These are phyloP conservation scores for Eudorina sp. DNA, from an alignment of 139 green algal genomes.

Conservation along the genomic window DNA sequence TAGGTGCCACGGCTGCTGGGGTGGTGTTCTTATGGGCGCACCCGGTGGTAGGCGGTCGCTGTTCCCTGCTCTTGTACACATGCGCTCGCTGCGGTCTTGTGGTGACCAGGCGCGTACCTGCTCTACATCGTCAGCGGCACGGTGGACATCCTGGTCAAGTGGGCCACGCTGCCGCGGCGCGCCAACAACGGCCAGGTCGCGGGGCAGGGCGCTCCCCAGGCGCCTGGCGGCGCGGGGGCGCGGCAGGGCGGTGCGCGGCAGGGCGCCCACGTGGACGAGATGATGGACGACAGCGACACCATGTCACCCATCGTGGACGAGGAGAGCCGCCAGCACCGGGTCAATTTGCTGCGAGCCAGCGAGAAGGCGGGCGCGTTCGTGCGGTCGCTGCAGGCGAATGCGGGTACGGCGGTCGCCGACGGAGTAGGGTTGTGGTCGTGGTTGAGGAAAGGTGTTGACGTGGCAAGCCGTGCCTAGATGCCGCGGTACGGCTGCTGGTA, in stretches of 20 bases:
- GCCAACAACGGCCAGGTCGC: background rate
- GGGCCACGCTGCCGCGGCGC: constrained; percentile 24
- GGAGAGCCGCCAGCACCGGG: constrained; percentile 53
- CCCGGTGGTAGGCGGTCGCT: no score
- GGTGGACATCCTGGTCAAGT: constrained; percentile 63
- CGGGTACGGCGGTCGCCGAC: constrained; percentile 21
- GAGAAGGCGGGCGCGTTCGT: constrained; percentile 60
- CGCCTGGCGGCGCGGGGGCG: background rate
- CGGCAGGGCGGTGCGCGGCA: background rate
- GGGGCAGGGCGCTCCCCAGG: background rate
- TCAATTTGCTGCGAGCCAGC: constrained; percentile 53
- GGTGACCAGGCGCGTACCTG: constrained; percentile 52
- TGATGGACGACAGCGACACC: constrained; percentile 46
- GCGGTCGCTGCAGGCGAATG: constrained; percentile 41
- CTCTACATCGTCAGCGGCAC: constrained; percentile 66
- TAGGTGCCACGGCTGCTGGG: no score
- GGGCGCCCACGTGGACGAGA: constrained; percentile 31
- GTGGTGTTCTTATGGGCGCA: no score
- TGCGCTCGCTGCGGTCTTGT: no score
- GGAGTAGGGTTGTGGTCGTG: no score
- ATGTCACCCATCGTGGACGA: constrained; percentile 60
- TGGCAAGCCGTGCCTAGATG: no score
- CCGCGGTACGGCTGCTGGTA: no score
- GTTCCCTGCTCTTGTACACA: no score
- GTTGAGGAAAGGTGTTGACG: no score